A percentile compares a stretch with the other conserved stretches of the same genome.
These are phyloP conservation scores for Margaritispora aquatica DNA, from an alignment of 495 filamentous ascomycete species.

Conservation along the genomic window DNA sequence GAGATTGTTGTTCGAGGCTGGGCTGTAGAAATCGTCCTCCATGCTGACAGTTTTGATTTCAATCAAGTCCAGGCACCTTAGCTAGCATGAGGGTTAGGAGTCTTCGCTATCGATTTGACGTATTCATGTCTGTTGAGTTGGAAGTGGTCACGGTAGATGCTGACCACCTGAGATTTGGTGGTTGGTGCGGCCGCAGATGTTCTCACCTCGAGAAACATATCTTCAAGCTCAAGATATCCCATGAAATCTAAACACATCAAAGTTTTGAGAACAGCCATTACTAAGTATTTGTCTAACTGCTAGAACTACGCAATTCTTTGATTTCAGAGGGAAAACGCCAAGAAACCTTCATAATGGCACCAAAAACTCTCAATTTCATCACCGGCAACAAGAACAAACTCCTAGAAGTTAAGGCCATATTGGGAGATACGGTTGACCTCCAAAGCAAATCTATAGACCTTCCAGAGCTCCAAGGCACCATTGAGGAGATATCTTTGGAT, in stretches of 20 bases:
- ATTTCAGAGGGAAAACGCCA: not conserved
- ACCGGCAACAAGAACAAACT: conserved; percentile 95
- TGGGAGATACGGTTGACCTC: conserved; percentile 66
- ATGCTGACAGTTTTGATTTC: not conserved
- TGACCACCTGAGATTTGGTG: not conserved
- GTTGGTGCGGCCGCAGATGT: not conserved
- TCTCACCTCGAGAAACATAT: not conserved
- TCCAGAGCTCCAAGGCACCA: conserved; percentile 83
- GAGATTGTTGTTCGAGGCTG: not conserved
- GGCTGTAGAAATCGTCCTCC: conserved; percentile 15
- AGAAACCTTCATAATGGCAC: conserved; percentile 15
- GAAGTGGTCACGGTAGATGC: not conserved
- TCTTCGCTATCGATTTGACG: too few species aligned
- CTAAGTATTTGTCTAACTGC: too few species aligned
- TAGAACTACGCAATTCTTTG: too few species aligned
- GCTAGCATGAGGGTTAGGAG: too few species aligned
- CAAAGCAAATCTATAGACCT: conserved; percentile 70
- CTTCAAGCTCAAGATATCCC: not conserved
- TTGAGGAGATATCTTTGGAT: conserved; percentile 83
- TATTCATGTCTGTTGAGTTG: too few species aligned
- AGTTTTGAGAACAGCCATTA: too few species aligned
- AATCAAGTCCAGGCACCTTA: too few species aligned
- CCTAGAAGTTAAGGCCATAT: conserved; percentile 76
- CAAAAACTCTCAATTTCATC: conserved; percentile 74
- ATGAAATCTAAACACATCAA: too few species aligned